Evolutionary conservation across 2,329 filamentous ascomycete species (phyloP).

Genomic region (Fusarium heterosporum): DNA sequence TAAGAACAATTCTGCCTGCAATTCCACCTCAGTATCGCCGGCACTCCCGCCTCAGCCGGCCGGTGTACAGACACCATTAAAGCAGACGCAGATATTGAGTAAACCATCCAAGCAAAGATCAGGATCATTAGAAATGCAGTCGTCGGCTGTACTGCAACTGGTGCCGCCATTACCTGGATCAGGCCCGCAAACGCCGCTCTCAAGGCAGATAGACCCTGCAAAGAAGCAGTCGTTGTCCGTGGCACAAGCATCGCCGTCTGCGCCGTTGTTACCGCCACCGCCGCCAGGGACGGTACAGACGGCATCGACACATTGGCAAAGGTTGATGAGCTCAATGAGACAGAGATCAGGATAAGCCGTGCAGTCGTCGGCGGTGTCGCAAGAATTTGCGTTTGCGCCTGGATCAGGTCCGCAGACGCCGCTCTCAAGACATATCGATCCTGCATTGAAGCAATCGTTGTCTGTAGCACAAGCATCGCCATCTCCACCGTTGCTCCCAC

Average conservation of each 20-base stretch:
- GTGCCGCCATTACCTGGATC: background rate
- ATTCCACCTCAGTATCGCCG: background rate
- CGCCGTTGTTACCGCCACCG: background rate
- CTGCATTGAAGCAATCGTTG: background rate
- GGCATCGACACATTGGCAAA: background rate
- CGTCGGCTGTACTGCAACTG: background rate
- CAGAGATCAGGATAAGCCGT: too few species aligned
- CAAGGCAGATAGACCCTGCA: background rate
- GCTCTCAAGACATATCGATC: background rate
- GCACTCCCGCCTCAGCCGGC: background rate
- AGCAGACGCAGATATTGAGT: background rate
- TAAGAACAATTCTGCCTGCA: conserved; percentile 6
- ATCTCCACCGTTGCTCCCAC: background rate
- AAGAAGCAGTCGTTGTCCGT: background rate
- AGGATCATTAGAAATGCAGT: background rate
- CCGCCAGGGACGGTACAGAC: background rate
- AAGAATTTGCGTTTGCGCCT: background rate
- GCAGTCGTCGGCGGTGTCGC: background rate
- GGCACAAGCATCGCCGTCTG: background rate
- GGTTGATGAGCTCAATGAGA: too few species aligned
- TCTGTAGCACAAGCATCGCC: background rate
- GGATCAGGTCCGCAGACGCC: background rate
- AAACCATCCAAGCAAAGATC: too few species aligned
- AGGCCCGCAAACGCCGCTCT: background rate
- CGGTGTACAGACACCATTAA: background rate